Evolutionary conservation across 2,329 filamentous ascomycete species (phyloP), one percentile per base, ranked within the genome.

Genomic region (Aspergillus fumigatus): DNA sequence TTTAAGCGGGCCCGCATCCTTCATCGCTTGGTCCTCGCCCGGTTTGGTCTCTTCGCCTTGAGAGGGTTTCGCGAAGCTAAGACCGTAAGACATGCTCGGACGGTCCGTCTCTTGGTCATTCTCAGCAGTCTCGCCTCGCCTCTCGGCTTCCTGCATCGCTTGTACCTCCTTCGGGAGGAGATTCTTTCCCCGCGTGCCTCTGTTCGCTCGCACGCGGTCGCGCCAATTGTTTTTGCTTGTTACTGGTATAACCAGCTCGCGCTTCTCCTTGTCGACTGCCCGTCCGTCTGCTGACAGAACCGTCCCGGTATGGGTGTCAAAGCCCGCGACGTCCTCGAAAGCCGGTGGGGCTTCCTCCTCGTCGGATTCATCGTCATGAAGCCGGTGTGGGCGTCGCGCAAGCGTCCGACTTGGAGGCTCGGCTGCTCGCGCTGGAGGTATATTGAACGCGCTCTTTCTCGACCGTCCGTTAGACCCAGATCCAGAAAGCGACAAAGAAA

Each of bases 201-300:
- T 84, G 54, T 69, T 73, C 2, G 63, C 60, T 3, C 73, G 68
- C 4, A 72, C 62, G 6, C 73, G 67, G 55, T 76, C 70, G 51
- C 73, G 70, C 61, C 92, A 87, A 78, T 97, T 94, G 72, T 97
- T 97, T 70, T 84, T 86, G 67, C 86, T 89, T 74, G 90, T 89
- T 59, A 92, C 88, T 68, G 90, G 87, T 32, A 85, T 84, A 68
- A 93, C 91, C 77, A 92, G 84, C 62, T 88, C 85, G 67, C 88
- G 79, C 41, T 75, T 73, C 78, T 79, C 65, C 67, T 78, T 59
- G 59, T 74, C 59, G 7, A 65, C 59, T 21, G 58, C 57, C 21
- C 62, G 51, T 29, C 60, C 50, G 75, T 84, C 57, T 72, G 64
- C 67, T 3, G 69, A 64, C 43, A 77, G 73, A 3, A 70, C 73